Percentiles rank a stretch among this genome's conserved stretches.
phyloP scores from a whole-genome alignment of 495 filamentous ascomycete species.

The Aspergillus haitiensis region DNA sequence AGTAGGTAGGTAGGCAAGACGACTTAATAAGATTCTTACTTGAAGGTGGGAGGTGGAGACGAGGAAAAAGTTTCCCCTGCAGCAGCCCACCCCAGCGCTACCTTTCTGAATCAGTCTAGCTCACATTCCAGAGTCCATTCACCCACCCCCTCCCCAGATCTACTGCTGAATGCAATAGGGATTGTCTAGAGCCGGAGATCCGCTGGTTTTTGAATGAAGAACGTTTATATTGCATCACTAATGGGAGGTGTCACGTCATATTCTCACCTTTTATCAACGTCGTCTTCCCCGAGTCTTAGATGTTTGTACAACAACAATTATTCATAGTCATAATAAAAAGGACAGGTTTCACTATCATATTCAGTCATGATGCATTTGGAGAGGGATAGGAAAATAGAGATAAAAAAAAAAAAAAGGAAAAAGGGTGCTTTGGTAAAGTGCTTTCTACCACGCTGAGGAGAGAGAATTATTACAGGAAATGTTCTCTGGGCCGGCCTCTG shows the following conservation, averaged over 20 bases:
- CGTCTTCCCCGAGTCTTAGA: background rate
- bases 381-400: slow-evolving; percentile 1
- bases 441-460: slow-evolving; percentile 13
- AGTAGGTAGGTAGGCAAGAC: too few relatives aligned
- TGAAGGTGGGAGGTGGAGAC: too few relatives aligned
- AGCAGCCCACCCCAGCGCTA: background rate
- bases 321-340: background rate
- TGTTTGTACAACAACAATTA: background rate
- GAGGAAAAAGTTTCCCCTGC: background rate
- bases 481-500: slow-evolving; percentile 3
- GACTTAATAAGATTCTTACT: background rate
- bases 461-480: slow-evolving; percentile 11
- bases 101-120: slow-evolving; percentile 4
- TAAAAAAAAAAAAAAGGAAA: background rate
- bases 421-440: slow-evolving; percentile 7
- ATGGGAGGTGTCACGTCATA: too few relatives aligned
- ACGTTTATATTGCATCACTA: too few relatives aligned
- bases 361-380: background rate
- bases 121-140: background rate
- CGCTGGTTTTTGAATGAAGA: too few relatives aligned
- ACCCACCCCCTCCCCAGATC: background rate
- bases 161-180: slow-evolving; percentile 2
- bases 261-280: too few relatives aligned
- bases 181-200: background rate
- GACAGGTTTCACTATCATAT: background rate